These are phyloP conservation scores for Clavispora asparagi DNA, from an alignment of 805 yeast species.

Conservation along the genomic window DNA sequence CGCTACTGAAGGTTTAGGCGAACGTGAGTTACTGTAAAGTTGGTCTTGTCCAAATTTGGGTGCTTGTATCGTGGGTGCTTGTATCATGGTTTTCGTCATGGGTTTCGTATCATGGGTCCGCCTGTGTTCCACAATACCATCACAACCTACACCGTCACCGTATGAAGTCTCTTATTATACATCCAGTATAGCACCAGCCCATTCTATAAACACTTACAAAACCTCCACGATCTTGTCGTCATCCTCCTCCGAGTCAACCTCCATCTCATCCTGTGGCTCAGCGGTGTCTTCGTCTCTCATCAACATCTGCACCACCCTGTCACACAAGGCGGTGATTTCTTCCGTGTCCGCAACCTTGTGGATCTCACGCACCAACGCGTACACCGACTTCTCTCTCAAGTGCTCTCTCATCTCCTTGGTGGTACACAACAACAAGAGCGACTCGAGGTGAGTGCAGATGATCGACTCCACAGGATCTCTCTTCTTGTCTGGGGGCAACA, in stretches of 20 bases:
- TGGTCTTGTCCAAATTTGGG: too few relatives aligned
- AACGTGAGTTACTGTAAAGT: too few relatives aligned
- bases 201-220: constrained; percentile 20
- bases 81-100: too few relatives aligned
- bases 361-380: constrained; percentile 80
- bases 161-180: not conserved
- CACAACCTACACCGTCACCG: too few relatives aligned
- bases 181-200: not conserved
- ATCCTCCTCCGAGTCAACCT: constrained; percentile 44
- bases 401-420: constrained; percentile 68
- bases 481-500: constrained; percentile 66
- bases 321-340: constrained; percentile 63
- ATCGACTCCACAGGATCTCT: constrained; percentile 71
- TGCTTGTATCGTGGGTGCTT: too few relatives aligned
- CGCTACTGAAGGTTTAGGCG: too few relatives aligned
- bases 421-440: constrained; percentile 73
- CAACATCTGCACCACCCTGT: constrained; percentile 80
- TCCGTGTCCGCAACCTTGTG: constrained; percentile 52
- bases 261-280: constrained; percentile 38
- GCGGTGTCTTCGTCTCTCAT: constrained; percentile 81
- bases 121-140: too few relatives aligned
- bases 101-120: too few relatives aligned
- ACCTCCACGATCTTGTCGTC: constrained; percentile 52
- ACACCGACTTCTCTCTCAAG: constrained; percentile 76
- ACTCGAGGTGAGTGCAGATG: constrained; percentile 69